These are phyloP conservation scores for Pseudoperonospora humuli DNA, from an alignment of 352 stramenopile genomes.

Conservation along the genomic window DNA sequence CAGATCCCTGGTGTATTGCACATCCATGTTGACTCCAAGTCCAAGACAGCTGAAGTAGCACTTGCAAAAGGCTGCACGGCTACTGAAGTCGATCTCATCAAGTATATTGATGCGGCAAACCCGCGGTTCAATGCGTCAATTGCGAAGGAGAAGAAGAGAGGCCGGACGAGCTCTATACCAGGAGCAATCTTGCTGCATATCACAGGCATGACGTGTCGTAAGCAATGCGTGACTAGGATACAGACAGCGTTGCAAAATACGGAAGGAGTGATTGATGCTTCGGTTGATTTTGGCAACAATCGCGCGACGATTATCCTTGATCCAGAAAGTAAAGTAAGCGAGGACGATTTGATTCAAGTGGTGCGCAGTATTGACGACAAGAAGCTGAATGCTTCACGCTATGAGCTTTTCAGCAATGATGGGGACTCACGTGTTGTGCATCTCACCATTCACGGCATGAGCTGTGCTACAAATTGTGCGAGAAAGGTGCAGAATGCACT, in stretches of 20 bases:
- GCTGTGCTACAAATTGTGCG: conserved; percentile 65
- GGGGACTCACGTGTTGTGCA: conserved; percentile 69
- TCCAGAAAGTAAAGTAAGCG: conserved; percentile 44
- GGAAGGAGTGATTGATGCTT: conserved; percentile 54
- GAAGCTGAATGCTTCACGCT: conserved; percentile 51
- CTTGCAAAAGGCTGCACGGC: conserved; percentile 72
- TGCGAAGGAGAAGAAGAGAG: conserved; percentile 39
- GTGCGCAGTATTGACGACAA: conserved; percentile 37
- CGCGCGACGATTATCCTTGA: conserved; percentile 66
- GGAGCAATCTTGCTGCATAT: conserved; percentile 67
- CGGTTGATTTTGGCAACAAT: conserved; percentile 62
- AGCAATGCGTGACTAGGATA: conserved; percentile 54
- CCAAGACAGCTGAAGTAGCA: conserved; percentile 67
- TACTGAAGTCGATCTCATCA: conserved; percentile 83
- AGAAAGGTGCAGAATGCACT: conserved; percentile 67
- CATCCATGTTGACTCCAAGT: conserved; percentile 79
- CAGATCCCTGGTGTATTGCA: conserved; percentile 74
- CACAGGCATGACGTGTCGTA: conserved; percentile 69
- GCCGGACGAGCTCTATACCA: conserved; percentile 40
- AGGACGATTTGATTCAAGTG: conserved; percentile 59
- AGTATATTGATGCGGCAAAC: conserved; percentile 67
- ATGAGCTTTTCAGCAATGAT: conserved; percentile 48
- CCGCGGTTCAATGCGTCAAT: conserved; percentile 69
- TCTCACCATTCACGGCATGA: conserved; percentile 70
- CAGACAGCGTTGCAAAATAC: conserved; percentile 39